Evolutionary conservation across 768 basidiomycete genomes (phyloP).

Genomic region (Suillus cothurnatus): DNA sequence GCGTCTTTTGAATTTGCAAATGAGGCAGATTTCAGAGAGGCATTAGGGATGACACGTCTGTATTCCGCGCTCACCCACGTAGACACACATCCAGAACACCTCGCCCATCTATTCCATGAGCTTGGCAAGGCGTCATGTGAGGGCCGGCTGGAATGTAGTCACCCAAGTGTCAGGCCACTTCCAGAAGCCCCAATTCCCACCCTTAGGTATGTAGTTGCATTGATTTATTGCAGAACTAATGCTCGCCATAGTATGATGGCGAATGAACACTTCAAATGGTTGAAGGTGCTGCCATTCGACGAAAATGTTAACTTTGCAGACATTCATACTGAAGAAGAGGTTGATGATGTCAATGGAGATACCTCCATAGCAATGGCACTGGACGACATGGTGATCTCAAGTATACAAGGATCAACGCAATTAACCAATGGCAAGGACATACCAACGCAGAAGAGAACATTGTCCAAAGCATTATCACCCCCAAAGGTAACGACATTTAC

Average conservation of each 20-base stretch:
- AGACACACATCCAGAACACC: not conserved
- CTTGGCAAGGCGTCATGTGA: not conserved
- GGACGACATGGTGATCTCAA: no score
- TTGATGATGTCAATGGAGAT: no score
- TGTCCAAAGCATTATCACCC: no score
- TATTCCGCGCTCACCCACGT: not conserved
- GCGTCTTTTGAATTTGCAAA: not conserved
- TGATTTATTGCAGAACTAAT: not conserved
- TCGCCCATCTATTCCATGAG: not conserved
- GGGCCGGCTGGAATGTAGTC: not conserved
- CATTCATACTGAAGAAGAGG: no score
- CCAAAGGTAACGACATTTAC: no score
- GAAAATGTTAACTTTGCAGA: no score
- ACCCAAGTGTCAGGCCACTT: not conserved
- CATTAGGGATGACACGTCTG: not conserved
- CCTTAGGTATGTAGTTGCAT: no score
- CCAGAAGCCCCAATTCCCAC: not conserved
- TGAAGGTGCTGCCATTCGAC: no score
- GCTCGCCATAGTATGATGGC: not conserved
- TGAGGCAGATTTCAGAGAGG: not conserved
- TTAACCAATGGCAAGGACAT: rapidly evolving
- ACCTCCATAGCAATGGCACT: no score
- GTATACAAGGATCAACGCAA: no score
- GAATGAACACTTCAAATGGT: no score
- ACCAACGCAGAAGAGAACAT: no score